Conservation (phyloP, 805 yeast species). For the Isabelozyma pseudorhagii region DNA sequence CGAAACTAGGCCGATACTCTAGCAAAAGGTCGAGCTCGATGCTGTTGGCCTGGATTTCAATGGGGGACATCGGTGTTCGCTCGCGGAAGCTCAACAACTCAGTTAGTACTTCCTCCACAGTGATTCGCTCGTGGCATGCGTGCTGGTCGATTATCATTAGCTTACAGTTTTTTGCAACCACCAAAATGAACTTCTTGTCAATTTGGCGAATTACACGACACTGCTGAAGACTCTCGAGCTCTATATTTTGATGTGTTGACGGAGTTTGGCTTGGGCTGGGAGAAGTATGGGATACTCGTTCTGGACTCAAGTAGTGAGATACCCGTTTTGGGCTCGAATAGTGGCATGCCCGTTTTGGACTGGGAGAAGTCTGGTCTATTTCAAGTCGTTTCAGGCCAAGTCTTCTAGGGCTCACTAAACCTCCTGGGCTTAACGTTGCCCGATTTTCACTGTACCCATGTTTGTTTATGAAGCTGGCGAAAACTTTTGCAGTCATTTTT, state of each 20-base stretch:
- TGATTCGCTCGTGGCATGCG: slow-evolving; percentile 77
- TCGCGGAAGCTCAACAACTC: slow-evolving; percentile 2
- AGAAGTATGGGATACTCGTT: too few relatives aligned
- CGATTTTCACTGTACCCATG: not conserved
- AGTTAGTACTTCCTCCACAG: slow-evolving; percentile 44
- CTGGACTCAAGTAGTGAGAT: too few relatives aligned
- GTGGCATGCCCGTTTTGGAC: too few relatives aligned
- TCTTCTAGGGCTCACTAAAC: not conserved
- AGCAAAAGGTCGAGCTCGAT: slow-evolving; percentile 29
- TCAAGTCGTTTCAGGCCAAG: not conserved
- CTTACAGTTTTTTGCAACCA: slow-evolving; percentile 10
- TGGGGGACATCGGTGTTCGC: too few relatives aligned
- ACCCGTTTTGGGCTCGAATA: too few relatives aligned
- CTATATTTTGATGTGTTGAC: not conserved
- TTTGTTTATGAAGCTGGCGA: slow-evolving; percentile 16
- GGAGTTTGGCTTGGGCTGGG: not conserved
- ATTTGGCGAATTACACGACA: slow-evolving; percentile 52
- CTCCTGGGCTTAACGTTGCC: too few relatives aligned
- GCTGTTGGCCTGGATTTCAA: not conserved
- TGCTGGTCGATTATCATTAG: slow-evolving; percentile 70
- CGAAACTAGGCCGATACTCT: slow-evolving; percentile 9
- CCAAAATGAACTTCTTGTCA: slow-evolving; percentile 61
- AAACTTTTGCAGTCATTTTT: slow-evolving; percentile 26
- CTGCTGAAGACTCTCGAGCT: not conserved
- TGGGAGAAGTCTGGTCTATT: too few relatives aligned